phyloP scores from a whole-genome alignment of 2,329 filamentous ascomycete species.

The Colletotrichum karsti region DNA sequence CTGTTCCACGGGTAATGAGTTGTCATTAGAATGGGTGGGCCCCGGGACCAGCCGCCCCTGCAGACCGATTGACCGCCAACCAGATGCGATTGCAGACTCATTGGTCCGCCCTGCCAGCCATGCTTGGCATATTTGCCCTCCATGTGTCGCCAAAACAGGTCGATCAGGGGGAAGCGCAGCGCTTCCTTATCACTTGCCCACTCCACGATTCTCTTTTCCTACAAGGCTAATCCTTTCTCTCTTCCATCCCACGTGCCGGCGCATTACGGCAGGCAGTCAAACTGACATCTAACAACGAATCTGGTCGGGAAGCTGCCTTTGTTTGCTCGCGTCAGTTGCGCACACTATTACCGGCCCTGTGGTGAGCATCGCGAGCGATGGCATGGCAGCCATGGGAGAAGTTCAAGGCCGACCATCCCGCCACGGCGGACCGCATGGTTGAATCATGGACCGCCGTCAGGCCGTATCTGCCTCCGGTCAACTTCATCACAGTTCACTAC shows the following conservation, averaged over 20 bases:
- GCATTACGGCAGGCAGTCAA: neutral
- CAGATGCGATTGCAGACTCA: neutral
- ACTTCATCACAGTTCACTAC: slow-evolving; percentile 74
- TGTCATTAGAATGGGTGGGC: slow-evolving; percentile 11
- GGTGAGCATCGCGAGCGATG: slow-evolving; percentile 2
- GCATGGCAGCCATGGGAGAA: slow-evolving; percentile 14
- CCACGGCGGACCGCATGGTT: slow-evolving; percentile 8
- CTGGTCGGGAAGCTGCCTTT: neutral
- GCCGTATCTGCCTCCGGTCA: slow-evolving; percentile 50
- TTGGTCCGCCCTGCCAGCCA: neutral
- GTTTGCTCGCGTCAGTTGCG: slow-evolving; percentile 7
- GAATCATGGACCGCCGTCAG: slow-evolving; percentile 12
- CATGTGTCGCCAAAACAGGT: too few relatives aligned
- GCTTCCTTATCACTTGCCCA: neutral
- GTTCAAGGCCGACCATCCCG: slow-evolving; percentile 17
- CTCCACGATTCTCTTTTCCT: neutral
- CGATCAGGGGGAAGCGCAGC: slow-evolving; percentile 10
- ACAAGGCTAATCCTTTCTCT: slow-evolving; percentile 3
- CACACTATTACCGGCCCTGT: neutral
- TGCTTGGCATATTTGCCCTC: too few relatives aligned
- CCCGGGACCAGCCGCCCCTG: slow-evolving; percentile 11
- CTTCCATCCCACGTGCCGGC: neutral
- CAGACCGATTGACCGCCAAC: neutral
- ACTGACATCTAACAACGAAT: neutral
- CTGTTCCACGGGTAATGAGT: neutral